Evolutionary conservation across 2,329 filamentous ascomycete species (phyloP).

Genomic region (Cephalotrichum gorgonifer): DNA sequence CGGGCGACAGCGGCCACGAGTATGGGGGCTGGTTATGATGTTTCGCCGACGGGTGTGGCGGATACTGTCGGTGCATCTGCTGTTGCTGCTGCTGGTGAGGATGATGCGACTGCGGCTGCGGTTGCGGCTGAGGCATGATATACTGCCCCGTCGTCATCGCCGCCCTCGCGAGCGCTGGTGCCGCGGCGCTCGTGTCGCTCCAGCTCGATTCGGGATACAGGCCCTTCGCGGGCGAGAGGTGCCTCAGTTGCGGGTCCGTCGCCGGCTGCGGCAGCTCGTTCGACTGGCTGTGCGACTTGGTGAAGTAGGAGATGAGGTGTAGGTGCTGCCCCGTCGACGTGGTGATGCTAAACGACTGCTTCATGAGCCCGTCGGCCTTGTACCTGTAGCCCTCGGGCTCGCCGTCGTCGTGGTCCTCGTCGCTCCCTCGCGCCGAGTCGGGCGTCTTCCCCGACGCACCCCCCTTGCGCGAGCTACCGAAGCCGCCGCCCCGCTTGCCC

Average conservation of each 20-base stretch:
- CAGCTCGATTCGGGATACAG: conserved; percentile 96
- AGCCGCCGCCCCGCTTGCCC: conserved; percentile 81
- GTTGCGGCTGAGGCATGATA: conserved; percentile 7
- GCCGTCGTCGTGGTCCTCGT: conserved; percentile 75
- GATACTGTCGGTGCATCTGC: conserved; percentile 25
- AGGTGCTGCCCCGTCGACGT: conserved; percentile 82
- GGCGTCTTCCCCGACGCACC: conserved; percentile 64
- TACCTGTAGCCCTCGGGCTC: conserved; percentile 89
- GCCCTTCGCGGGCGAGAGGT: conserved; percentile 80
- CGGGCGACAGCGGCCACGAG: conserved; percentile 44
- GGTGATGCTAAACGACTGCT: conserved; percentile 98
- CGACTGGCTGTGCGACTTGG: conserved; percentile 59
- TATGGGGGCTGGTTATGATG: conserved; percentile 22
- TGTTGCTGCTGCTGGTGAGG: conserved; percentile 7
- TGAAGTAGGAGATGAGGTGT: conserved; percentile 95
- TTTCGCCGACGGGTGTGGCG: conserved; percentile 7
- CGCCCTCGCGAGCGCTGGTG: conserved; percentile 69
- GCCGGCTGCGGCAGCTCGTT: conserved; percentile 72
- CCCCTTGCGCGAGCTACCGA: conserved; percentile 40
- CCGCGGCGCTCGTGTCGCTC: conserved; percentile 63
- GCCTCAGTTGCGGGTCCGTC: conserved; percentile 66
- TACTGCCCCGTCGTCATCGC: conserved; percentile 47
- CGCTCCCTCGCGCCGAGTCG: conserved; percentile 69
- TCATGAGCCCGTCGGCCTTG: conserved; percentile 96
- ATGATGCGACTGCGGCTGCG: conserved; percentile 14